Base-by-base conservation (phyloP, 768 basidiomycete species). In the Suillus decipiens region DNA sequence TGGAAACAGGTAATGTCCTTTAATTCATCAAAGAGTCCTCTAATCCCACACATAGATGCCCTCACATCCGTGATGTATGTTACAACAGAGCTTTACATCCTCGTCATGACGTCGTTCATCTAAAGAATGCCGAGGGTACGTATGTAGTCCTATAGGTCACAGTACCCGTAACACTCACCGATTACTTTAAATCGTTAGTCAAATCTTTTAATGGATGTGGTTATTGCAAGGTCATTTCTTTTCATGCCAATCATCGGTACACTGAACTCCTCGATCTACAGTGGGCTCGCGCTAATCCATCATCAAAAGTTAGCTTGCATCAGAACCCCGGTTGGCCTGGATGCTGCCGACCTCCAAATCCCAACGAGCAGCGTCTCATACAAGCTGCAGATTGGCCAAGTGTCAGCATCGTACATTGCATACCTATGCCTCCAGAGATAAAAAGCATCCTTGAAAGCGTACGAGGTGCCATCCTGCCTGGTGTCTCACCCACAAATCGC, bases 41-140 rank as follows among this genome's bases (percentile, higher is more conserved):
- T 33, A 67, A 64, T 28, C 70, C 67, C 71, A 73, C 64, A n/a
- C 45, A 64, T 69, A 93, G 92, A 67, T 93, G 92, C 72, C 91
- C 90, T 42, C 92, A 93, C 73, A 78, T 84, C 64, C 84, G 84
- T 59, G 90, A 90, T 54, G 82, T 87, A 67, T 94, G 92, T 78
- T 83, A 86, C 68, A 93, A 93, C 76, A 84, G 89, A 67, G 76
- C 81, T 24, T 76, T 81, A 57, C 92, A 94, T 75, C 92, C 92
- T 59, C 85, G 87, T 67, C 84, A 86, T 73, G 90, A 93, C 71
- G 86, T 93, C 64, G 81, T 89, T 42, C 90, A 84, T 75, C 82
- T 93, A 70, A 92, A 86, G 81, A 94, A 94, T 71, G 90, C 92
- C n/a, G 92, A 93, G 83, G 90, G 91, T 92, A 71, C 65, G 78